Evolutionary conservation across 345 rosid genomes (phyloP).

Genomic region (Abelmoschus esculentus): DNA sequence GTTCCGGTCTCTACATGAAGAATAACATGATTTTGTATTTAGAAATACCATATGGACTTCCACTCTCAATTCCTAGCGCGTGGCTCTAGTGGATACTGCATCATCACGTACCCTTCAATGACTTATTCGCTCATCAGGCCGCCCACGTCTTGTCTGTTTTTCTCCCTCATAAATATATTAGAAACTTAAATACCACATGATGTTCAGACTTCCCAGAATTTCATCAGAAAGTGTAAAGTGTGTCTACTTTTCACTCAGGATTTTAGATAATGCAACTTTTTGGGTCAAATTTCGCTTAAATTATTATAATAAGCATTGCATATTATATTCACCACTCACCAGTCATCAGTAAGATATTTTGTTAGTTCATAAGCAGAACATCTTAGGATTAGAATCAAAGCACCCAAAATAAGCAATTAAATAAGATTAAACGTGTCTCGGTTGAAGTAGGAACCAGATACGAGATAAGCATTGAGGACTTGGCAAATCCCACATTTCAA

Average conservation of each 20-base stretch:
- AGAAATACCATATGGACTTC: constrained; percentile 27
- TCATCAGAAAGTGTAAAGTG: too few relatives aligned
- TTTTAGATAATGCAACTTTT: not conserved
- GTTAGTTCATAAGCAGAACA: not conserved
- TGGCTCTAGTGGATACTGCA: constrained; percentile 24
- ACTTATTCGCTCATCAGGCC: constrained; percentile 28
- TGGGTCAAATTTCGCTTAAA: not conserved
- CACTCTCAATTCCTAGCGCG: constrained; percentile 17
- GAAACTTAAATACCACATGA: not conserved
- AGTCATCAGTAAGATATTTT: not conserved
- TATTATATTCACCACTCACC: not conserved
- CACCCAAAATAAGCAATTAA: not conserved
- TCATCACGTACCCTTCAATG: constrained; percentile 28
- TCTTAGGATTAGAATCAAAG: not conserved
- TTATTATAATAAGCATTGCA: not conserved
- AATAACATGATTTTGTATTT: constrained; percentile 15
- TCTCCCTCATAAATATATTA: constrained; percentile 1
- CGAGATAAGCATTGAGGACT: not conserved
- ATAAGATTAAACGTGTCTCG: not conserved
- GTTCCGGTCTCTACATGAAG: too few relatives aligned
- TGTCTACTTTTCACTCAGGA: not conserved
- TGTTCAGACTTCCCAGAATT: too few relatives aligned
- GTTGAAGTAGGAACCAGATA: not conserved
- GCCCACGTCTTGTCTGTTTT: constrained; percentile 25
- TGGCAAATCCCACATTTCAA: not conserved